Evolutionary conservation across 2,329 filamentous ascomycete genomes (phyloP), one percentile per base, ranked within the genome.

Genomic region (Aspergillus texensis): DNA sequence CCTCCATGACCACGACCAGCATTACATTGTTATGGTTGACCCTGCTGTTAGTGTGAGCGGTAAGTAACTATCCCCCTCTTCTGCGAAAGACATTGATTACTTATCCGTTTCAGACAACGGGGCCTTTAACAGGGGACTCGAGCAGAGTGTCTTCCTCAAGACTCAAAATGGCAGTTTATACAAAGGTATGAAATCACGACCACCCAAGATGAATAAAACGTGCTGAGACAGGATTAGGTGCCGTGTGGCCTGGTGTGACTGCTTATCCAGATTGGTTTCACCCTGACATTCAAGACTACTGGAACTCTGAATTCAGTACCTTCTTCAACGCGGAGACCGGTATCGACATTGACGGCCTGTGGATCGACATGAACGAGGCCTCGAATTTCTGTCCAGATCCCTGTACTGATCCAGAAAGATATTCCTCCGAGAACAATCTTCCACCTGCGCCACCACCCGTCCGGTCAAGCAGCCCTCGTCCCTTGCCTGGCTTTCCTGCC

Each of bases 211-310:
- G 2, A n/a, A 4, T 11, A 41, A 1, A 8, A 26, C 46, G 45
- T 58, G 30, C 55, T 68, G 16, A 68, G 11, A 16, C 26, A 19
- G 26, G 19, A 21, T 16, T 26, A 77, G 87, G 91, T 19, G 89
- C 92, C 19, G 91, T 94, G 26, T 94, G 91, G 91, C 89, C 91
- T 6, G 91, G 91, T 53, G 84, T 88, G 16, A 86, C 89, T 0
- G 89, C 85, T 12, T 93, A 89, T 77, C 90, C 90, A 0, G 92
- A 94, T 74, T 94, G 91, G 91, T 93, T 93, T 72, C 80, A 88
- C 21, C 82, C 84, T 9, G 86, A 87, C 58, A 86, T 87, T 1
- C 83, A 88, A 55, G 71, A 78, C 1, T 95, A 88, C 76, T 94
- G 91, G 91, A 88, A 87, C 67, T 81, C 83, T 5, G 85, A 94